These are phyloP conservation scores for Orbilia javanica DNA, from an alignment of 2,329 filamentous ascomycete species.

Conservation along the genomic window DNA sequence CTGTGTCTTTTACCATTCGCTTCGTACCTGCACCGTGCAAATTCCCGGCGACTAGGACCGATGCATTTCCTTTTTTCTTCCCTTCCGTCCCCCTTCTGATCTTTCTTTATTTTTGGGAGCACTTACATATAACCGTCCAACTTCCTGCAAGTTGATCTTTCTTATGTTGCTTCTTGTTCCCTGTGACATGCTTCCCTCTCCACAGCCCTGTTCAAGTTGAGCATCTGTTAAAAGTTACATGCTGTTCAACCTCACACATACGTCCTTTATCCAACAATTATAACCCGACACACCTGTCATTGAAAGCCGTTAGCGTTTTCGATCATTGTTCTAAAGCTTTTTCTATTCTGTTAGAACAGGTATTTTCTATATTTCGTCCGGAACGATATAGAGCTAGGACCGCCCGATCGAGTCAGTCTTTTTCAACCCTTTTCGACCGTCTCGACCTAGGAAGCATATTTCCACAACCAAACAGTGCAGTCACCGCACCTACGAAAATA, in stretches of 20 bases:
- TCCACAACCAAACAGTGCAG: conserved; percentile 35
- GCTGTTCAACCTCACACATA: conserved; percentile 45
- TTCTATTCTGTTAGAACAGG: conserved; percentile 45
- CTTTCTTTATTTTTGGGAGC: conserved; percentile 53
- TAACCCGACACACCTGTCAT: conserved; percentile 28
- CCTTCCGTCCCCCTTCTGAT: background rate
- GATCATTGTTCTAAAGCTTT: conserved; percentile 49
- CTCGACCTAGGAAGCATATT: conserved; percentile 45
- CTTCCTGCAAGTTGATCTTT: conserved; percentile 33
- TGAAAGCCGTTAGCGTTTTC: conserved; percentile 22
- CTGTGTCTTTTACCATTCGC: conserved; percentile 37
- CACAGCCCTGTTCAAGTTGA: conserved; percentile 46
- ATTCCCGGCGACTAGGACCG: conserved; percentile 46
- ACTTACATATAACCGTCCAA: conserved; percentile 56
- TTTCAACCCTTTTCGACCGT: conserved; percentile 16
- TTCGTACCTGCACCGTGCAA: conserved; percentile 36
- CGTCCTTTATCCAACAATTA: conserved; percentile 12
- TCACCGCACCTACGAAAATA: conserved; percentile 35
- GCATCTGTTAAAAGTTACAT: conserved; percentile 31
- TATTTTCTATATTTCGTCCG: conserved; percentile 57
- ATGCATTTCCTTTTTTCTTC: conserved; percentile 25
- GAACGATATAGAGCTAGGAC: conserved; percentile 53
- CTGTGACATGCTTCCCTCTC: conserved; percentile 52
- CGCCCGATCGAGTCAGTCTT: conserved; percentile 9
- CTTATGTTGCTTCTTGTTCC: conserved; percentile 41